These are phyloP conservation scores for Alternaria triticina DNA, from an alignment of 2,329 filamentous ascomycete genomes.

Conservation along the genomic window DNA sequence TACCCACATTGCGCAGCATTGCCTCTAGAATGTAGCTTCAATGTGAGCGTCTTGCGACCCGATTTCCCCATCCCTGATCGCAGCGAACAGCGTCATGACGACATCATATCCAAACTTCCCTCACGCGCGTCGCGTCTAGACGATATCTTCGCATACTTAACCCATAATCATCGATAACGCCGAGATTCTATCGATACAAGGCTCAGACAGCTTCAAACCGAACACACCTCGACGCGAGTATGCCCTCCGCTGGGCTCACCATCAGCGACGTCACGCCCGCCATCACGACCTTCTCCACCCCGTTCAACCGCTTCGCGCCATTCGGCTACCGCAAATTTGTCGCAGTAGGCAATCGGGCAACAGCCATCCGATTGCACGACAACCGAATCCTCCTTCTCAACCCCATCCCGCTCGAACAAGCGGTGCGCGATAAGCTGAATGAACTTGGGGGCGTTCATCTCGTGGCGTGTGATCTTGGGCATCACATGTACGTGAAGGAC, in stretches of 20 bases:
- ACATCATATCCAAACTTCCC: background rate
- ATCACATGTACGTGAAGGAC: slow-evolving; percentile 15
- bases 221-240: background rate
- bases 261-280: slow-evolving; percentile 12
- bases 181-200: background rate
- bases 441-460: slow-evolving; percentile 19
- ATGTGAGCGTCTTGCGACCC: background rate
- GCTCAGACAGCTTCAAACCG: background rate
- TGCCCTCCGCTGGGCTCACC: background rate
- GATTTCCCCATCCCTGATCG: no score
- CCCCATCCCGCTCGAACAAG: slow-evolving; percentile 11
- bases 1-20: background rate
- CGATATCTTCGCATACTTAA: background rate
- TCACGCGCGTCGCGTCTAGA: background rate
- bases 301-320: slow-evolving; percentile 24
- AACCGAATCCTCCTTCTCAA: slow-evolving; percentile 17
- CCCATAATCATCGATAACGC: background rate
- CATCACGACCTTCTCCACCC: slow-evolving; percentile 20
- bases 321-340: slow-evolving; percentile 23
- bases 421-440: slow-evolving; percentile 9
- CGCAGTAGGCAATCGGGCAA: slow-evolving; percentile 25
- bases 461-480: slow-evolving; percentile 18
- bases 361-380: slow-evolving; percentile 16
- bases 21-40: background rate
- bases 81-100: background rate